A percentile compares a stretch with the other conserved stretches of the same genome.
phyloP scores from a whole-genome alignment of 257 asterid species.

The Plantago ovata region DNA sequence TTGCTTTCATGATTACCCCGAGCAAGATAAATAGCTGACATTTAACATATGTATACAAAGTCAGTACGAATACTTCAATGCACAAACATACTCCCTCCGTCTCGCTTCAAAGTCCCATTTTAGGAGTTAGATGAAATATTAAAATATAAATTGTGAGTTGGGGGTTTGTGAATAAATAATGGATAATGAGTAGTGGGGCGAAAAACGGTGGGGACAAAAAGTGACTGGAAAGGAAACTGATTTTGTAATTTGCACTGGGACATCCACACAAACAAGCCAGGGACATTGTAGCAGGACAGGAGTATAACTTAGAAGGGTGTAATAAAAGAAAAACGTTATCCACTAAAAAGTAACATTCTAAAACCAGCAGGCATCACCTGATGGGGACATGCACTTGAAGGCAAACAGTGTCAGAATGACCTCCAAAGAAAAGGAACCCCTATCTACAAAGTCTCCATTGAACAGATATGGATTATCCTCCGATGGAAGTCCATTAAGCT shows the following conservation, averaged over 20 bases:
- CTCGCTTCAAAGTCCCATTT: too few relatives aligned
- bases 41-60: constrained; percentile 11
- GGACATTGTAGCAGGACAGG: too few relatives aligned
- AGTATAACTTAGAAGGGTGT: neutral
- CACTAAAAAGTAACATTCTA: neutral
- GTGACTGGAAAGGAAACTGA: too few relatives aligned
- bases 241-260: neutral
- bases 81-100: too few relatives aligned
- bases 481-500: constrained; percentile 98
- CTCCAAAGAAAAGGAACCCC: constrained; percentile 95
- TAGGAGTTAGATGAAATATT: too few relatives aligned
- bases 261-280: neutral
- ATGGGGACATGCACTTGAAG: constrained; percentile 96
- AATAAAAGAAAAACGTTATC: neutral
- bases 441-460: constrained; percentile 97
- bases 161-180: too few relatives aligned
- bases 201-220: too few relatives aligned
- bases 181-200: too few relatives aligned
- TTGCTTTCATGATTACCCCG: constrained; percentile 99
- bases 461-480: constrained; percentile 96
- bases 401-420: constrained; percentile 92
- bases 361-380: constrained; percentile 45
- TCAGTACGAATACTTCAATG: constrained; percentile 14
- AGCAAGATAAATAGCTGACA: constrained; percentile 85
- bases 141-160: too few relatives aligned